A percentile compares a stretch with the other conserved stretches of the same genome.
Conservation (phyloP, 495 filamentous ascomycete species). For the Penicillium cosmopolitanum region DNA sequence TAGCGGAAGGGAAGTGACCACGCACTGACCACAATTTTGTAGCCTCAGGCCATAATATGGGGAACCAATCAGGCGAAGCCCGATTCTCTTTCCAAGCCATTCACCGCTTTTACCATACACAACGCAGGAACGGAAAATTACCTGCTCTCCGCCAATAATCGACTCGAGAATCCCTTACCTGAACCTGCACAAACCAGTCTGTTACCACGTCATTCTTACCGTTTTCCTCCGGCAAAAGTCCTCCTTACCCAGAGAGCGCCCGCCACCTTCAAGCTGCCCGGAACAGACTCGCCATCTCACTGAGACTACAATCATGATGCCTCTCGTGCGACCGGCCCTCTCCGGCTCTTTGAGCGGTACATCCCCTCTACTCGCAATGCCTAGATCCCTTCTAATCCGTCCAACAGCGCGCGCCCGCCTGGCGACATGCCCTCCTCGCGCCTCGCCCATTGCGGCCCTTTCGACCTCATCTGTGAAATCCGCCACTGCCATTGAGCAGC, state of each 20-base stretch:
- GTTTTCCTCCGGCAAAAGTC: constrained; percentile 26
- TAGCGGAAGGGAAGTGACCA: background rate
- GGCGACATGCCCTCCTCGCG: constrained; percentile 26
- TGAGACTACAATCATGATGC: constrained; percentile 31
- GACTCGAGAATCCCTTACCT: constrained; percentile 18
- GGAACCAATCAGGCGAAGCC: constrained; percentile 22
- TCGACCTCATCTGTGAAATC: constrained; percentile 48
- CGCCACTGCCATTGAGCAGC: constrained; percentile 49
- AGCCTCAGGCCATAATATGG: background rate
- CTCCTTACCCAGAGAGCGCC: constrained; percentile 23
- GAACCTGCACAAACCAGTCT: constrained; percentile 9
- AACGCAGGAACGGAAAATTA: background rate
- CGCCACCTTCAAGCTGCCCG: constrained; percentile 27
- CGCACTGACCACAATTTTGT: too few species aligned
- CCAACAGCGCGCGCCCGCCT: constrained; percentile 35
- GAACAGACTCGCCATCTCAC: constrained; percentile 8
- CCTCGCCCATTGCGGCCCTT: constrained; percentile 38
- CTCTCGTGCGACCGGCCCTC: constrained; percentile 34
- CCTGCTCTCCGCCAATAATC: constrained; percentile 15
- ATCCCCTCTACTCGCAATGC: background rate
- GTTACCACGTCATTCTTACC: constrained; percentile 18
- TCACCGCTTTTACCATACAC: constrained; percentile 31
- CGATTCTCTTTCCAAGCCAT: constrained; percentile 25
- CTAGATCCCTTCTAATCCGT: constrained; percentile 17
- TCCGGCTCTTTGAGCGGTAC: constrained; percentile 40